These are phyloP conservation scores for Eutypella sp. DNA, from an alignment of 2,329 filamentous ascomycete species.

Conservation along the genomic window DNA sequence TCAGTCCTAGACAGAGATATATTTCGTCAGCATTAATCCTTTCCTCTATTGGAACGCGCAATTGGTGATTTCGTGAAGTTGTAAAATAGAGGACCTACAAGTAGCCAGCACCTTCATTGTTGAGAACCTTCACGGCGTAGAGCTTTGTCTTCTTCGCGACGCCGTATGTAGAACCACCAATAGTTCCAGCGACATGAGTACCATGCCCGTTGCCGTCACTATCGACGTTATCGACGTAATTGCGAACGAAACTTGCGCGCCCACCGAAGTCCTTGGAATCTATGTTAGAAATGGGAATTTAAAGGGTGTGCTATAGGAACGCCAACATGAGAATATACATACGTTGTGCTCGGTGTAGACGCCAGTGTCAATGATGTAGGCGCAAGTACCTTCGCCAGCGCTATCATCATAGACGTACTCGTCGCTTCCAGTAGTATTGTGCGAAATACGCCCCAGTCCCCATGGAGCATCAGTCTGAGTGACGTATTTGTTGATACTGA, in stretches of 20 bases:
- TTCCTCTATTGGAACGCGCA: background rate
- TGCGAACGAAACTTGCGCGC: conserved; percentile 15
- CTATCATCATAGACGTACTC: conserved; percentile 17
- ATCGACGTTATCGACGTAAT: conserved; percentile 14
- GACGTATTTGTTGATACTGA: conserved; percentile 16
- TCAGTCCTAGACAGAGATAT: conserved; percentile 7
- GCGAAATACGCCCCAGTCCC: conserved; percentile 20
- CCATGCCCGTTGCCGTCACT: conserved; percentile 31
- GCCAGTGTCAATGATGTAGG: conserved; percentile 41
- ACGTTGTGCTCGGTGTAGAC: conserved; percentile 30
- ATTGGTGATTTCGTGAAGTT: background rate
- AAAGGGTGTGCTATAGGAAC: background rate
- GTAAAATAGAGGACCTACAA: background rate
- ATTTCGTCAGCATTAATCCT: conserved; percentile 17
- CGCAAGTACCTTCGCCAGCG: conserved; percentile 23
- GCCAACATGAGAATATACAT: background rate
- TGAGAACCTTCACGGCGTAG: conserved; percentile 11
- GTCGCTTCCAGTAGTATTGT: conserved; percentile 5
- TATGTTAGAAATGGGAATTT: background rate
- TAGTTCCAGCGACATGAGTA: conserved; percentile 25
- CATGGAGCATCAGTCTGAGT: conserved; percentile 24
- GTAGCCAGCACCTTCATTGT: conserved; percentile 9
- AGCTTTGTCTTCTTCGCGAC: conserved; percentile 17
- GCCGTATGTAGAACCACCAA: conserved; percentile 11
- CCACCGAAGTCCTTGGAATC: conserved; percentile 14